These are phyloP conservation scores for Gloeopeniophorella convolvens DNA, from an alignment of 768 basidiomycete genomes.

Conservation along the genomic window DNA sequence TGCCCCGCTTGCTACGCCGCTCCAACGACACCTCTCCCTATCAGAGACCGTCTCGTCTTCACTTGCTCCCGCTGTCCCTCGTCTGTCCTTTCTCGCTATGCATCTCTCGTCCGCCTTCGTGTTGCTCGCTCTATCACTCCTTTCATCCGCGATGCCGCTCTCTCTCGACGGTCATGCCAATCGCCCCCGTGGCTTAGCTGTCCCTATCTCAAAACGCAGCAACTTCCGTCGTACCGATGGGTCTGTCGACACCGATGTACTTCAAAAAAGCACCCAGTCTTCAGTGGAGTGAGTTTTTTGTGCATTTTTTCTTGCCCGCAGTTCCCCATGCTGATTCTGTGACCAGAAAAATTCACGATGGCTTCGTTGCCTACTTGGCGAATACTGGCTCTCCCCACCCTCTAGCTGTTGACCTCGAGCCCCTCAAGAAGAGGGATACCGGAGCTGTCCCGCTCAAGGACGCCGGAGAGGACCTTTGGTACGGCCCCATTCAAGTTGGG, in stretches of 20 bases:
- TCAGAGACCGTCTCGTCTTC: no score
- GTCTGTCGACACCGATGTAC: background rate
- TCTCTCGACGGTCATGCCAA: no score
- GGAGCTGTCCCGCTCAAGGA: constrained; percentile 2
- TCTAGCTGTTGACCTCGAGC: background rate
- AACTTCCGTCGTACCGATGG: background rate
- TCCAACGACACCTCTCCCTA: no score
- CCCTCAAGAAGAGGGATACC: constrained; percentile 6
- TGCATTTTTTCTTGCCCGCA: no score
- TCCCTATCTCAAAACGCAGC: no score
- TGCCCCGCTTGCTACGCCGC: no score
- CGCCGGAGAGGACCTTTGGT: constrained; percentile 7
- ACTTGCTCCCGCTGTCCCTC: no score
- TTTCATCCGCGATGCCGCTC: background rate
- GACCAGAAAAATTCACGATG: constrained; percentile 1
- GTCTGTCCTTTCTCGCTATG: no score
- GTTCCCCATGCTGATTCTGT: background rate
- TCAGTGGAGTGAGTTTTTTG: no score
- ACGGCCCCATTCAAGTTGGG: constrained; percentile 5
- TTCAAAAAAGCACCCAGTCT: background rate
- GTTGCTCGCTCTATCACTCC: background rate
- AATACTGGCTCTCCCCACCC: constrained; percentile 4
- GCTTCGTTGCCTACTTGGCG: constrained; percentile 1
- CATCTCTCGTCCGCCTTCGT: no score
- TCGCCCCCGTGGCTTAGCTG: background rate